These are phyloP conservation scores for Lanmaoa pseudosensibilis DNA, from an alignment of 768 basidiomycete genomes.

Conservation along the genomic window DNA sequence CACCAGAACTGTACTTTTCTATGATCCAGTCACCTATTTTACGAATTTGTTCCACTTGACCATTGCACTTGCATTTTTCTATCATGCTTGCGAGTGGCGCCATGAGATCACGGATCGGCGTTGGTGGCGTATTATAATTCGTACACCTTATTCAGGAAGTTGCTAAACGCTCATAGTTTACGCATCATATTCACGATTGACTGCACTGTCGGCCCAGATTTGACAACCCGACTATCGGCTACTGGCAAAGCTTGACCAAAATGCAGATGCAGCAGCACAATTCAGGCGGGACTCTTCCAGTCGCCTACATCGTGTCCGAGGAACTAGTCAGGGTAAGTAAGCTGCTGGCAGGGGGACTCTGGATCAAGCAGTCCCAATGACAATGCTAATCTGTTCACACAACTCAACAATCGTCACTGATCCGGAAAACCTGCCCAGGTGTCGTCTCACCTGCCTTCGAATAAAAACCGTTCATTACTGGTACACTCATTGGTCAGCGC, in stretches of 20 bases:
- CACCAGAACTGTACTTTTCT: constrained; percentile 5
- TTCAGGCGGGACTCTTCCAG: constrained; percentile 6
- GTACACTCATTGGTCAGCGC: constrained; percentile 64
- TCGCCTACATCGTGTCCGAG: constrained; percentile 57
- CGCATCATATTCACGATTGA: no score
- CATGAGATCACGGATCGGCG: not conserved
- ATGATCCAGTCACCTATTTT: not conserved
- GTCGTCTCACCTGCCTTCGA: constrained; percentile 66
- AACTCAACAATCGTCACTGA: not conserved
- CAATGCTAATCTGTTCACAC: not conserved
- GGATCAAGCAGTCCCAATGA: not conserved
- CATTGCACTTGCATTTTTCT: not conserved
- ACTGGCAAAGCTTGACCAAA: not conserved
- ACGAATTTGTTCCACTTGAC: not conserved
- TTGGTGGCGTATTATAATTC: not conserved
- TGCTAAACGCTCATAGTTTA: not conserved
- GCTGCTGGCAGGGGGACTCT: not conserved
- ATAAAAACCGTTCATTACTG: constrained; percentile 59
- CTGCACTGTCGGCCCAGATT: not conserved
- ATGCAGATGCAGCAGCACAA: constrained; percentile 13
- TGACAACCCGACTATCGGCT: not conserved
- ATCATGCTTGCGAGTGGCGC: not conserved
- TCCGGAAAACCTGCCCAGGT: constrained; percentile 28
- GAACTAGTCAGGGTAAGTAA: constrained; percentile 51
- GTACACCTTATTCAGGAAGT: not conserved